phyloP scores from a whole-genome alignment of 2,329 filamentous ascomycete species.

The Malbranchea zuffiana region DNA sequence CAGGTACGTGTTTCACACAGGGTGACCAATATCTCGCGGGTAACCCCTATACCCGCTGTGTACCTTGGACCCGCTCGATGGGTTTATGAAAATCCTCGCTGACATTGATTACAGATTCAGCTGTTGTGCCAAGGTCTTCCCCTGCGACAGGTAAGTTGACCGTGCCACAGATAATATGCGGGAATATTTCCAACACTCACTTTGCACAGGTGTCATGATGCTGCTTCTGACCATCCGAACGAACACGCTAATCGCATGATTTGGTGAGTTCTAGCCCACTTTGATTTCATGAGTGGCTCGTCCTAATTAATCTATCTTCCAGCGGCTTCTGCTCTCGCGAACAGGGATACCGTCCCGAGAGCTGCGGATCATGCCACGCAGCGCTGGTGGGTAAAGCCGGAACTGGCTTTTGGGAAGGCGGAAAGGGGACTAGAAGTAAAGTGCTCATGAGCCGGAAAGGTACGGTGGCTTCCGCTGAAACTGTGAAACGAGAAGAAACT shows the following conservation, averaged over 20 bases:
- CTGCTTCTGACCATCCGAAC: conserved; percentile 56
- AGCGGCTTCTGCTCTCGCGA: conserved; percentile 65
- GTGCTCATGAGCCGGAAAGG: conserved; percentile 60
- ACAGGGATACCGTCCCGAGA: conserved; percentile 66
- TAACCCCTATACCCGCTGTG: no score
- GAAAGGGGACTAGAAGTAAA: conserved; percentile 66
- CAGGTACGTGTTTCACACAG: no score
- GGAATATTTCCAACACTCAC: neutral
- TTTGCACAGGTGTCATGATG: conserved; percentile 57
- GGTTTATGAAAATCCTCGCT: neutral
- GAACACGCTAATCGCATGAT: conserved; percentile 81
- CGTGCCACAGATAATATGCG: neutral
- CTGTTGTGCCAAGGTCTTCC: conserved; percentile 47
- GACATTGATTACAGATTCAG: conserved; percentile 42
- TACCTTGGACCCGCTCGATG: no score
- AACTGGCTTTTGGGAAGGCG: conserved; percentile 76
- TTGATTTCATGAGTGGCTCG: conserved; percentile 5
- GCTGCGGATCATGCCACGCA: conserved; percentile 62
- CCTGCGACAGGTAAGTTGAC: conserved; percentile 42
- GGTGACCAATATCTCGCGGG: conserved; percentile 5
- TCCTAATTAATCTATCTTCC: conserved; percentile 1
- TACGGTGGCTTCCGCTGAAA: conserved; percentile 16
- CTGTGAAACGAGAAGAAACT: neutral
- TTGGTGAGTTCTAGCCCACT: conserved; percentile 38
- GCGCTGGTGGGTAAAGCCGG: conserved; percentile 56